Base-by-base conservation (phyloP, 257 asterid genomes). In the Lavandula angustifolia region DNA sequence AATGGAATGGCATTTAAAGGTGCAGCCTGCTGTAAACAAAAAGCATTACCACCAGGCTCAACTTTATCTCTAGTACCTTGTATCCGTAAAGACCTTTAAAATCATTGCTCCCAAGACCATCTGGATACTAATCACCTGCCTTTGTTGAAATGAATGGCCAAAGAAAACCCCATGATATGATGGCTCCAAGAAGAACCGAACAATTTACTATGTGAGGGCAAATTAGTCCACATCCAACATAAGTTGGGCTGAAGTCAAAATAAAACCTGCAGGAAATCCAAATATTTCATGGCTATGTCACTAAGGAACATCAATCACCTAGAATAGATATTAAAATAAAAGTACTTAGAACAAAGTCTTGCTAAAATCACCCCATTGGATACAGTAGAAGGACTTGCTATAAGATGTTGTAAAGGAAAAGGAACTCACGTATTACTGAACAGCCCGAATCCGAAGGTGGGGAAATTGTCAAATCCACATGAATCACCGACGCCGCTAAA, bases 151-250 rank as follows among this genome's bases (percentile, higher is more conserved):
- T 82, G 72, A 82, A 83, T 37, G 98, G 98, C 98, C 98, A 89
- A 64, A 92, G 95, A 60, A 92, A 75, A 62, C 98, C 96, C 96
- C 96, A 92, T 14, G 98, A 89, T 83, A 89, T 74, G 74, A 92
- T 88, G 43, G 96, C 95, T 81, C 98, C 98, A 64, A 89, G 66
- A 61, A 88, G 98, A 73, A 87, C 94, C 0, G 96, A 92, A 62
- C 96, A 88, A 73, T 92, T 92, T 81, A 89, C 96, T 70, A 92
- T 73, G 76, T 92, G 98, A 66, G 98, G 95, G 77, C 98, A 89
- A 75, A 89, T 92, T 67, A 92, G 88, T 56, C 96, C 98, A 80
- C 96, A 92, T 42, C 96, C 98, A 76, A 92, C 81, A 73, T 88
- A 92, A 44, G 98, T 92, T 46, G 95, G 96, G 74, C 98, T 88